Percentiles rank a stretch among this genome's conserved stretches.
Conservation (phyloP, 1,284 basidiomycete species). For the Heterobasidion occidentale region DNA sequence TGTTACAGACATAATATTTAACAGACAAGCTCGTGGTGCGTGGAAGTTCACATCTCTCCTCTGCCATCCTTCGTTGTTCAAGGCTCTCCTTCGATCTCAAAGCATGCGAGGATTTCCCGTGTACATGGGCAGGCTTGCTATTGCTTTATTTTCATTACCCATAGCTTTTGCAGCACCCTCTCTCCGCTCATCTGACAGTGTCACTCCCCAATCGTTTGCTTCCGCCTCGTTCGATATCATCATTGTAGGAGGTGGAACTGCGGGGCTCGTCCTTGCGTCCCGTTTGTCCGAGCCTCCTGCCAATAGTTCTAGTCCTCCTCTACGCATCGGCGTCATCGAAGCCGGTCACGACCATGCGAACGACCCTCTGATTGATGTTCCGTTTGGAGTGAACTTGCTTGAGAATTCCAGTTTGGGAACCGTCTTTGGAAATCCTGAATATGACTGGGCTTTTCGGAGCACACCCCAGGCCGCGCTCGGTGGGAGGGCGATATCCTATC, state of each 20-base stretch:
- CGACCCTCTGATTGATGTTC: constrained; percentile 9
- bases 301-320: background rate
- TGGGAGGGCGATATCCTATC: constrained; percentile 6
- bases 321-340: constrained; percentile 9
- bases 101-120: too few relatives aligned
- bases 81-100: too few relatives aligned
- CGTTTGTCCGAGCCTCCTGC: constrained; percentile 5
- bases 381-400: constrained; percentile 8
- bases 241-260: too few relatives aligned
- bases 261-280: constrained; percentile 7
- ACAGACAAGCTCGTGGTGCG: too few relatives aligned
- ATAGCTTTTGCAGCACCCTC: too few relatives aligned
- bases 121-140: too few relatives aligned
- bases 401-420: constrained; percentile 9
- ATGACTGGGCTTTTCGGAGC: constrained; percentile 5
- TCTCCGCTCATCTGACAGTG: too few relatives aligned
- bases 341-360: constrained; percentile 9
- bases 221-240: background rate
- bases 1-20: too few relatives aligned
- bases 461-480: constrained; percentile 7
- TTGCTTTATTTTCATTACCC: too few relatives aligned
- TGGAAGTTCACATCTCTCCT: too few relatives aligned
- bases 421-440: constrained; percentile 8
- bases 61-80: too few relatives aligned
- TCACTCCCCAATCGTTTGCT: too few relatives aligned